Evolutionary conservation across 1,284 basidiomycete species (phyloP).

Genomic region (Neotropicomus parvogracilis): DNA sequence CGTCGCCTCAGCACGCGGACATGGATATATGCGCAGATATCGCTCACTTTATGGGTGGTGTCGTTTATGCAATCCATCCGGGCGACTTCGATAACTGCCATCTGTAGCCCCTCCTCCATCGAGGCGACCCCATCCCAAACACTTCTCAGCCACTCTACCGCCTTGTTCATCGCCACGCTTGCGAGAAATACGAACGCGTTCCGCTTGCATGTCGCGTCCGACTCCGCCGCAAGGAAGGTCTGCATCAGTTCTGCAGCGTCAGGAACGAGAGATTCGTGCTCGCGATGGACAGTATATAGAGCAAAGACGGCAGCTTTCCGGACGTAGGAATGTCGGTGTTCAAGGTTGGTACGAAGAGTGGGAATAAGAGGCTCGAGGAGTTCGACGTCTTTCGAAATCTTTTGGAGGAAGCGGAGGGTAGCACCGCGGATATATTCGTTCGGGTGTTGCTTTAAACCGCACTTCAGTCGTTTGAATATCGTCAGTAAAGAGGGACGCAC

Average conservation of each 20-base stretch:
- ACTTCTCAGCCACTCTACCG: conserved; percentile 87
- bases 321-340: conserved; percentile 98
- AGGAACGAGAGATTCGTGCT: conserved; percentile 92
- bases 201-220: conserved; percentile 94
- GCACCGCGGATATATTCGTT: conserved; percentile 99
- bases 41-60: conserved; percentile 70
- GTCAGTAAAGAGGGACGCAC: conserved; percentile 42
- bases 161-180: conserved; percentile 84
- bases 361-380: conserved; percentile 95
- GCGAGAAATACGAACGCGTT: conserved; percentile 97
- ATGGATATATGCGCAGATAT: neutral
- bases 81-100: conserved; percentile 95
- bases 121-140: conserved; percentile 82
- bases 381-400: conserved; percentile 90
- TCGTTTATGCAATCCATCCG: conserved; percentile 88
- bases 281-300: conserved; percentile 90
- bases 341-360: conserved; percentile 89
- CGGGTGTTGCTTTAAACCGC: conserved; percentile 80
- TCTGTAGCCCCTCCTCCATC: conserved; percentile 93
- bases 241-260: conserved; percentile 97
- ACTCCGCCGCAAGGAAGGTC: conserved; percentile 96
- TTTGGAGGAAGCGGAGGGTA: conserved; percentile 94
- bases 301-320: conserved; percentile 99
- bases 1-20: conserved; percentile 14
- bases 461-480: neutral